These are phyloP conservation scores for Cardamine chenopodiifolia DNA, from an alignment of 345 rosid species.

Conservation along the genomic window DNA sequence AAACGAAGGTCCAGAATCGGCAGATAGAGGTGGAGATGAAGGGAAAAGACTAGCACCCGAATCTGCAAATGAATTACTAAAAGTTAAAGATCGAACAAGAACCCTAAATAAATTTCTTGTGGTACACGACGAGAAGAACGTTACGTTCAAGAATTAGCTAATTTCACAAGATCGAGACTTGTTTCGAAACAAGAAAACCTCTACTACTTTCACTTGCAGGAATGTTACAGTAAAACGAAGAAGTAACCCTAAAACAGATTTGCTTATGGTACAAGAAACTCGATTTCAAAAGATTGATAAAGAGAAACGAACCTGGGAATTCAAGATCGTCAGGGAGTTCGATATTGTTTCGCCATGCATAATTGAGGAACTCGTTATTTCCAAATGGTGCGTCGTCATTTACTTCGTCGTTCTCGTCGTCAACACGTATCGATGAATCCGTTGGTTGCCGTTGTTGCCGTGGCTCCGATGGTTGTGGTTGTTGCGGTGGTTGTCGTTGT, in stretches of 20 bases:
- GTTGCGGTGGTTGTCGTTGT: not conserved
- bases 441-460: not conserved
- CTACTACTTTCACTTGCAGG: not conserved
- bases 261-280: not conserved
- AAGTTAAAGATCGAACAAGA: constrained; percentile 9
- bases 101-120: not conserved
- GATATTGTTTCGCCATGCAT: not conserved
- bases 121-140: not conserved
- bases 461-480: not conserved
- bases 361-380: constrained; percentile 6
- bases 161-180: not conserved
- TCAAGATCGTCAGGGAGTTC: not conserved
- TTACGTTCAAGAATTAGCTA: not conserved
- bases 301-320: constrained; percentile 27
- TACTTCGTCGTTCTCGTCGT: not conserved
- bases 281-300: not conserved
- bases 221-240: not conserved
- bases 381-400: not conserved
- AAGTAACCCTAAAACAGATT: not conserved
- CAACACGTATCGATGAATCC: not conserved
- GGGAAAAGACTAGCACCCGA: not conserved
- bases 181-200: not conserved
- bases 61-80: not conserved
- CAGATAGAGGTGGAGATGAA: not conserved
- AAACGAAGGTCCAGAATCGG: not conserved